phyloP scores from a whole-genome alignment of 768 basidiomycete genomes.

The Rhodosporidiobolus odoratus region DNA sequence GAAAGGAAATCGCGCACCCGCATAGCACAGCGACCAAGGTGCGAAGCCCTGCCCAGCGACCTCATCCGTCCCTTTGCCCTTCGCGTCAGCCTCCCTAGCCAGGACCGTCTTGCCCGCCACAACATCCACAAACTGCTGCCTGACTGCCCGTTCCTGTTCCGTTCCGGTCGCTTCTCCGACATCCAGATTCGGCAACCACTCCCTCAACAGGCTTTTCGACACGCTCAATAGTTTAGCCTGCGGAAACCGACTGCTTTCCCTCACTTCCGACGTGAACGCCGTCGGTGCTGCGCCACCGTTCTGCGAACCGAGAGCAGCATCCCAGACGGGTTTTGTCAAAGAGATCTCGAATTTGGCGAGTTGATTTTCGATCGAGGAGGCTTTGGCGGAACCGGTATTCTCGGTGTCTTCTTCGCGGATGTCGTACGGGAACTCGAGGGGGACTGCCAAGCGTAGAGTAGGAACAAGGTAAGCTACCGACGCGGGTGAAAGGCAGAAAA shows the following conservation, averaged over 20 bases:
- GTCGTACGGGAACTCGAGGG: constrained; percentile 37
- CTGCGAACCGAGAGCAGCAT: not conserved
- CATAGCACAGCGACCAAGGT: constrained; percentile 35
- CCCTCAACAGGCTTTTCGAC: constrained; percentile 3
- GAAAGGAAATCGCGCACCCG: constrained; percentile 2
- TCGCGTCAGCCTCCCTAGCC: constrained; percentile 46
- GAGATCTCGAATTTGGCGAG: constrained; percentile 27
- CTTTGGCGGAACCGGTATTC: constrained; percentile 2
- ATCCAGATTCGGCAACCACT: constrained; percentile 36
- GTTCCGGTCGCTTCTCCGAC: constrained; percentile 40
- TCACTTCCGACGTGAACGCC: constrained; percentile 5
- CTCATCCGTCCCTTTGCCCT: not conserved
- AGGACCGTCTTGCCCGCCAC: constrained; percentile 71
- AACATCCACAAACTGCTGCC: constrained; percentile 72
- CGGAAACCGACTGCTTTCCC: constrained; percentile 13
- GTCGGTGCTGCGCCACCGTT: not conserved
- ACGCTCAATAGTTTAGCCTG: constrained; percentile 19
- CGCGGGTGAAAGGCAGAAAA: not conserved
- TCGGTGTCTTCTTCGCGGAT: constrained; percentile 21
- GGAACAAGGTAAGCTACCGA: not conserved
- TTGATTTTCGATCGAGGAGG: constrained; percentile 24
- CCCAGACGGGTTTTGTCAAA: constrained; percentile 9
- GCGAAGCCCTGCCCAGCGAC: constrained; percentile 16
- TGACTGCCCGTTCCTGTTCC: constrained; percentile 47
- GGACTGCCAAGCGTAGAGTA: not conserved